phyloP scores from a whole-genome alignment of 148 eudicot species.

The Beta vulgaris region DNA sequence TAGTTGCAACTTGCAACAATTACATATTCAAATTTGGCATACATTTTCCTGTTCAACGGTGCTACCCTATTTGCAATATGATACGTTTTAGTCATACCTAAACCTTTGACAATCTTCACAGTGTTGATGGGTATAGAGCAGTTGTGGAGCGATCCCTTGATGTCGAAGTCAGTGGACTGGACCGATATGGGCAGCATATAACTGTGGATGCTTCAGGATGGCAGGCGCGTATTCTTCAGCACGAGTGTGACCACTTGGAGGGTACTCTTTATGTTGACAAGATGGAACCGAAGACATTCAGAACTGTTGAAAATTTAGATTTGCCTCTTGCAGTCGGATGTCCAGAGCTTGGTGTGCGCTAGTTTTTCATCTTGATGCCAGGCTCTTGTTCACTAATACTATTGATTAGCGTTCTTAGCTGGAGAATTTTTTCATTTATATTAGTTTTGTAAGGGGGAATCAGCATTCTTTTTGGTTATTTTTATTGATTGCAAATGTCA shows the following conservation, averaged over 20 bases:
- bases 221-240: conserved; percentile 98
- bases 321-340: conserved; percentile 80
- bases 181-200: conserved; percentile 64
- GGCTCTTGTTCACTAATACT: neutral
- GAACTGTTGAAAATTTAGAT: conserved; percentile 72
- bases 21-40: neutral
- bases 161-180: conserved; percentile 82
- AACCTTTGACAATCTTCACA: conserved; percentile 32
- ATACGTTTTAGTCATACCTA: neutral
- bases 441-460: neutral
- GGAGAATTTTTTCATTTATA: too few relatives aligned
- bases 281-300: conserved; percentile 76
- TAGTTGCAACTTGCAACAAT: neutral
- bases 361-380: conserved; percentile 8
- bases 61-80: neutral
- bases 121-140: conserved; percentile 89
- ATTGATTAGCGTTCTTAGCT: neutral
- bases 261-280: conserved; percentile 90
- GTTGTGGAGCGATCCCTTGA: conserved; percentile 79
- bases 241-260: conserved; percentile 89
- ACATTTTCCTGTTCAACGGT: neutral
- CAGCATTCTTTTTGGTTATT: neutral
- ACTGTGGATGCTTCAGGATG: conserved; percentile 85
- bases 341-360: conserved; percentile 70
- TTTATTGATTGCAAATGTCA: neutral